Evolutionary conservation across 352 stramenopile species (phyloP).

Genomic region (Phytopythium sindhum): DNA sequence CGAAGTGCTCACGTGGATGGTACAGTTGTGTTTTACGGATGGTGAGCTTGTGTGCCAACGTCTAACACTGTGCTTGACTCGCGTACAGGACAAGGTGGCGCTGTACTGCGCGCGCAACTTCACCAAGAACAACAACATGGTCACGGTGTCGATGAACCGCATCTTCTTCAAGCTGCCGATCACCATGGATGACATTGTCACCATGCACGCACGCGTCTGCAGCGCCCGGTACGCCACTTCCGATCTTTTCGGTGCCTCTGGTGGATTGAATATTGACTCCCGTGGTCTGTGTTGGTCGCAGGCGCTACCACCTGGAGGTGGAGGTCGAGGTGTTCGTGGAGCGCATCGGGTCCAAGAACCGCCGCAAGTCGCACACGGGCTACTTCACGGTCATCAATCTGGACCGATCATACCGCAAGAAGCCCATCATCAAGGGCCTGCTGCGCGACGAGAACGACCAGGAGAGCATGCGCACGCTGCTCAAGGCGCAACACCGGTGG

Average conservation of each 20-base stretch:
- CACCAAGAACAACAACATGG: constrained; percentile 67
- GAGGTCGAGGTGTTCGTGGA: constrained; percentile 71
- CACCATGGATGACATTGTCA: constrained; percentile 61
- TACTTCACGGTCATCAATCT: constrained; percentile 73
- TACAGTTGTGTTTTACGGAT: not conserved
- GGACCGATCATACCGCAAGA: constrained; percentile 49
- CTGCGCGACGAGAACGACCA: constrained; percentile 58
- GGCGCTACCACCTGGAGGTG: constrained; percentile 64
- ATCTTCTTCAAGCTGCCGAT: constrained; percentile 76
- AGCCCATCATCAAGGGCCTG: constrained; percentile 53
- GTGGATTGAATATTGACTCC: not conserved
- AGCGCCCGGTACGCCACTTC: constrained; percentile 37
- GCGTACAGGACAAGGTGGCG: constrained; percentile 48
- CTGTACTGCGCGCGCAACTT: constrained; percentile 66
- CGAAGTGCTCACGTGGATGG: constrained; percentile 66
- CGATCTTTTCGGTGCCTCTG: too few relatives aligned
- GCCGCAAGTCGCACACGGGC: constrained; percentile 56
- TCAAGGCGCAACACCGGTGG: constrained; percentile 74
- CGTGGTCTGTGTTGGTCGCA: constrained; percentile 1
- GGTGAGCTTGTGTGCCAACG: not conserved
- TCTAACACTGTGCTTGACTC: not conserved
- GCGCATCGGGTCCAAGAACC: constrained; percentile 39
- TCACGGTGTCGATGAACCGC: constrained; percentile 60
- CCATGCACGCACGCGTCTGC: constrained; percentile 56
- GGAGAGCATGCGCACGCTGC: constrained; percentile 55